phyloP scores from a whole-genome alignment of 371 early-diverging fungal species.

The Nematocida sp. region DNA sequence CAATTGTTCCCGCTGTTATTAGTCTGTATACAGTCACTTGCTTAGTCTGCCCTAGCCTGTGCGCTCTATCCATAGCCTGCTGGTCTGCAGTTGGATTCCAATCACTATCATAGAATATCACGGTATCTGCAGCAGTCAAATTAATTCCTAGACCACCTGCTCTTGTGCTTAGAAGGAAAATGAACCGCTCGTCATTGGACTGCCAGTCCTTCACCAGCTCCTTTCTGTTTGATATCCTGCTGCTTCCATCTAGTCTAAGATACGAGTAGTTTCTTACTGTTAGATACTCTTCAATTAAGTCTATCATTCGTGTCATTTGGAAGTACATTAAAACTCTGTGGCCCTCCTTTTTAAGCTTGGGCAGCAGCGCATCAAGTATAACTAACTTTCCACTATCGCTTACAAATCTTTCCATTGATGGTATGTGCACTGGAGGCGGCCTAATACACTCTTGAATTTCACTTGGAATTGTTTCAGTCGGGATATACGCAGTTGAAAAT shows the following conservation, averaged over 20 bases:
- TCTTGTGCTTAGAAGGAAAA: slow-evolving; percentile 87
- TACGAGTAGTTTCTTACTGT: slow-evolving; percentile 71
- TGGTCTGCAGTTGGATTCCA: slow-evolving; percentile 71
- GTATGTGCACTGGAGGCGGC: not conserved
- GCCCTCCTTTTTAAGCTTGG: slow-evolving; percentile 79
- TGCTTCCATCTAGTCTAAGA: slow-evolving; percentile 89
- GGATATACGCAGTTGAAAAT: slow-evolving; percentile 29
- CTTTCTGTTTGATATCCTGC: slow-evolving; percentile 83
- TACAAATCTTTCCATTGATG: slow-evolving; percentile 72
- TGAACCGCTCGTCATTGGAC: slow-evolving; percentile 72
- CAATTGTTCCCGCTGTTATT: slow-evolving; percentile 68
- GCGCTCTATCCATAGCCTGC: slow-evolving; percentile 71
- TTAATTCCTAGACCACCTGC: slow-evolving; percentile 71
- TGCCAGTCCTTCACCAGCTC: slow-evolving; percentile 76
- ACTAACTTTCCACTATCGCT: slow-evolving; percentile 87
- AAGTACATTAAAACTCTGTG: slow-evolving; percentile 91
- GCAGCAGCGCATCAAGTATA: slow-evolving; percentile 79
- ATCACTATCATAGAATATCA: slow-evolving; percentile 71
- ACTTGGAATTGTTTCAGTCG: not conserved
- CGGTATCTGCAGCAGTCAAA: slow-evolving; percentile 71
- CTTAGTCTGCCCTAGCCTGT: slow-evolving; percentile 70
- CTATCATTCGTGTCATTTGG: slow-evolving; percentile 97
- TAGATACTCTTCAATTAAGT: slow-evolving; percentile 77
- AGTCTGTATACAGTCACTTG: slow-evolving; percentile 70
- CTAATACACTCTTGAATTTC: not conserved